These are phyloP conservation scores for Ramularia endophylla DNA, from an alignment of 2,329 filamentous ascomycete genomes.

Conservation along the genomic window DNA sequence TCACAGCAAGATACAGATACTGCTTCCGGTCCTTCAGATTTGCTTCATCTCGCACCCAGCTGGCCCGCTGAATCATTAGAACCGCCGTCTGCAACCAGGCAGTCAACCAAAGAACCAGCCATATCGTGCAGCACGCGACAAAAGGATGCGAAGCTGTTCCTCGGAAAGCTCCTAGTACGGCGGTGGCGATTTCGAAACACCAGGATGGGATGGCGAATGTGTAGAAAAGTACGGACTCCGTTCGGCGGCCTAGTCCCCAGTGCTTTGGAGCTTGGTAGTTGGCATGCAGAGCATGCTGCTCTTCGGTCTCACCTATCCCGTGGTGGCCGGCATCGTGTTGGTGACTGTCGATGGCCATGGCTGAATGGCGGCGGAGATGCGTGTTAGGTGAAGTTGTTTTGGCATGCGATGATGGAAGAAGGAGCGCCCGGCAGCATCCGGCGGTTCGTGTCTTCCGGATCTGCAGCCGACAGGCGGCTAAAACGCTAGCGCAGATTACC, in stretches of 20 bases:
- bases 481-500: too few species aligned
- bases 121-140: constrained; percentile 21
- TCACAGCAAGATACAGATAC: constrained; percentile 28
- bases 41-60: constrained; percentile 30
- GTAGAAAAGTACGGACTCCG: constrained; percentile 28
- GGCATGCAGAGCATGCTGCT: constrained; percentile 25
- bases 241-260: constrained; percentile 24
- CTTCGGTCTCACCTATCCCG: constrained; percentile 23
- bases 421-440: too few species aligned
- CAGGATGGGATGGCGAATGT: constrained; percentile 24
- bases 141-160: constrained; percentile 20
- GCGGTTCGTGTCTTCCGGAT: too few species aligned
- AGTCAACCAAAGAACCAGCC: constrained; percentile 26
- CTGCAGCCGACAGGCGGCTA: too few species aligned
- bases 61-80: constrained; percentile 29
- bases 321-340: constrained; percentile 7
- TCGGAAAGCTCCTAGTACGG: constrained; percentile 19
- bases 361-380: not conserved
- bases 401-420: too few species aligned
- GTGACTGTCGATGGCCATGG: constrained; percentile 13
- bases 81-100: constrained; percentile 31
- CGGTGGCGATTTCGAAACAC: constrained; percentile 25
- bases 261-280: constrained; percentile 20
- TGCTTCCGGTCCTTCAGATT: constrained; percentile 27
- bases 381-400: not conserved